A percentile compares a stretch with the other conserved stretches of the same genome.
Evolutionary conservation across 805 yeast genomes (phyloP).

Genomic region (Metschnikowia kofuensis): DNA sequence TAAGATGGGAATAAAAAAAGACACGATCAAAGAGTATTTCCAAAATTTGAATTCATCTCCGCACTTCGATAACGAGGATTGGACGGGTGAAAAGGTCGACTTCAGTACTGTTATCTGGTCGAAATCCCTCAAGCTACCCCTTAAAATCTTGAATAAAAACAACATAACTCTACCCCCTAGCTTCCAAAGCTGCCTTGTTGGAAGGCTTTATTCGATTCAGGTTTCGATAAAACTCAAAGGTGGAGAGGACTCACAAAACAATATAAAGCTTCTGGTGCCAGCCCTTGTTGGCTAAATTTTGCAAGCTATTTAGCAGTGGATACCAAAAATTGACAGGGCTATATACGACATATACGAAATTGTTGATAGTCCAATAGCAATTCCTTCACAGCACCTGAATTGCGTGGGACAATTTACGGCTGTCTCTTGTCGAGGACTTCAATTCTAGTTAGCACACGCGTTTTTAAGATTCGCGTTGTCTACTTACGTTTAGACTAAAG

Average conservation of each 20-base stretch:
- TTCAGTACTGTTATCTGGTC: conserved; percentile 29
- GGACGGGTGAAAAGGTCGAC: conserved; percentile 27
- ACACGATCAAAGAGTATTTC: conserved; percentile 37
- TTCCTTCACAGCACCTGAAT: no score
- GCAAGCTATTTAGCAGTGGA: no score
- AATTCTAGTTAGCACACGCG: no score
- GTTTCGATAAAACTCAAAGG: conserved; percentile 45
- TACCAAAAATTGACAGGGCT: no score
- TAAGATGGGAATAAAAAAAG: conserved; percentile 38
- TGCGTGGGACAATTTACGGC: no score
- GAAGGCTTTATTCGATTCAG: conserved; percentile 55
- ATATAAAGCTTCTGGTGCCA: conserved; percentile 16
- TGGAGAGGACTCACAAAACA: conserved; percentile 21
- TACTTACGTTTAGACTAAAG: no score
- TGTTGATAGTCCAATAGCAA: no score
- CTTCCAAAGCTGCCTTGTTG: conserved; percentile 62
- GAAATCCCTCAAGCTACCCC: conserved; percentile 37
- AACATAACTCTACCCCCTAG: conserved; percentile 54
- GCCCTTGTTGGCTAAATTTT: conserved; percentile 14
- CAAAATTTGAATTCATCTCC: conserved; percentile 26
- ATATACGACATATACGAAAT: no score
- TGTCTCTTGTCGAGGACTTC: no score
- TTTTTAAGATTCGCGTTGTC: no score
- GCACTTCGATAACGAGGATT: conserved; percentile 18
- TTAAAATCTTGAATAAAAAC: conserved; percentile 41